phyloP scores from a whole-genome alignment of 495 filamentous ascomycete species.

The Trichoderma reesei region DNA sequence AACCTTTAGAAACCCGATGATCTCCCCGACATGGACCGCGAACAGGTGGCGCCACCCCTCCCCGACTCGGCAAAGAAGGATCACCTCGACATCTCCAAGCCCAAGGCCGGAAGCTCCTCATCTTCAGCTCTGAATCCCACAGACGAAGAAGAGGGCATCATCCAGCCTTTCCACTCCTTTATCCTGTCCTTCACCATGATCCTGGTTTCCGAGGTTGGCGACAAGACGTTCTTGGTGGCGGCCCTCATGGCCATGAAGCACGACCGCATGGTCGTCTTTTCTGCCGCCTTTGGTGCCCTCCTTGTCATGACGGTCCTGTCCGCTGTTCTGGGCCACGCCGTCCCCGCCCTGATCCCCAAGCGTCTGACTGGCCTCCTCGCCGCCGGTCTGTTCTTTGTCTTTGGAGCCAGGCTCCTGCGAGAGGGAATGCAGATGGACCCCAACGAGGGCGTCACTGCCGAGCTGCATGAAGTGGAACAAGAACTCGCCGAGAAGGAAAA shows the following conservation, averaged over 20 bases:
- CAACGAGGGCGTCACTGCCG: constrained; percentile 80
- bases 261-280: constrained; percentile 83
- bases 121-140: constrained; percentile 18
- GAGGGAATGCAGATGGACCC: constrained; percentile 83
- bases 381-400: constrained; percentile 75
- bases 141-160: constrained; percentile 51
- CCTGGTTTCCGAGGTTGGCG: constrained; percentile 90
- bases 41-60: constrained; percentile 56
- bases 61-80: constrained; percentile 57
- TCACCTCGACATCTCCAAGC: constrained; percentile 55
- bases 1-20: constrained; percentile 82
- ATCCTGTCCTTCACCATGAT: constrained; percentile 94
- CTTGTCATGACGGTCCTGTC: constrained; percentile 95
- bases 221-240: constrained; percentile 97
- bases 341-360: constrained; percentile 85
- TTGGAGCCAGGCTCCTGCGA: constrained; percentile 73
- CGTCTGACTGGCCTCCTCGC: constrained; percentile 79
- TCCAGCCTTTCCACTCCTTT: constrained; percentile 84
- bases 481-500: constrained; percentile 93
- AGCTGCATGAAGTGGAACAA: constrained; percentile 94
- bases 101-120: constrained; percentile 27
- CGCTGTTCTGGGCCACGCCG: constrained; percentile 86
- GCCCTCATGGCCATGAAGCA: constrained; percentile 99
- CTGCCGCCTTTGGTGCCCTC: constrained; percentile 83
- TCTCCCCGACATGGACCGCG: constrained; percentile 69